Base-by-base conservation (phyloP, 2,329 filamentous ascomycete genomes). In the Biscogniauxia marginata region DNA sequence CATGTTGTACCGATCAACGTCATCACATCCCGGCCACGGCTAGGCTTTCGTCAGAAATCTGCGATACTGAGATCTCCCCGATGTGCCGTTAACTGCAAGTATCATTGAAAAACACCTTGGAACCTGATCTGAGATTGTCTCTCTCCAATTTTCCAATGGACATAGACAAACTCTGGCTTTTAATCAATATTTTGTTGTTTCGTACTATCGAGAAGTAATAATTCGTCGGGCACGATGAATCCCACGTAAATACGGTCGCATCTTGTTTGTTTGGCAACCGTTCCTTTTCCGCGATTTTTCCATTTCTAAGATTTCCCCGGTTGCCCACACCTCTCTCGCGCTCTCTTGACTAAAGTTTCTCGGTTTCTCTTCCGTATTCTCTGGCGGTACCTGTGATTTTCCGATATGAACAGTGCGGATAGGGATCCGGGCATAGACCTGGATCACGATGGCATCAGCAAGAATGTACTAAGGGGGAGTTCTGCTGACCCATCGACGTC, bases 401-500 rank as follows among this genome's bases (percentile, higher is more conserved):
- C 30, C 30, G 30, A 39, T 16, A 39, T 39, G 30, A 9, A 16
- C 30, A 39, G 30, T 16, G 30, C 30, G 30, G 30, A 39, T 39
- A n/a, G 30, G 6, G 30, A 39, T 6, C 30, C 11, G 30, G 30
- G 30, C n/a, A 39, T 39, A 39, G 30, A 39, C 30, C 30, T 39
- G 30, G 30, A 39, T 16, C 13, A 16, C 30, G 9, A 16, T 16
- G 9, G 30, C 13, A 39, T 11, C 13, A 39, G 30, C 30, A 39
- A 39, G n/a, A 39, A 39, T 9, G 30, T 11, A n/a, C n/a, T n/a
- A 39, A 39, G 53, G 51, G 58, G 51, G 30, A 49, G 53, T 55
- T n/a, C n/a, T n/a, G n/a, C 50, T 51, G 16, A 49, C 50, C n/a
- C 44, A 46, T 13, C 53, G 49, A 43, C 58, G 53, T 20, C 50